Evolutionary conservation across 768 basidiomycete species (phyloP).

Genomic region (Cubamyces sp.): DNA sequence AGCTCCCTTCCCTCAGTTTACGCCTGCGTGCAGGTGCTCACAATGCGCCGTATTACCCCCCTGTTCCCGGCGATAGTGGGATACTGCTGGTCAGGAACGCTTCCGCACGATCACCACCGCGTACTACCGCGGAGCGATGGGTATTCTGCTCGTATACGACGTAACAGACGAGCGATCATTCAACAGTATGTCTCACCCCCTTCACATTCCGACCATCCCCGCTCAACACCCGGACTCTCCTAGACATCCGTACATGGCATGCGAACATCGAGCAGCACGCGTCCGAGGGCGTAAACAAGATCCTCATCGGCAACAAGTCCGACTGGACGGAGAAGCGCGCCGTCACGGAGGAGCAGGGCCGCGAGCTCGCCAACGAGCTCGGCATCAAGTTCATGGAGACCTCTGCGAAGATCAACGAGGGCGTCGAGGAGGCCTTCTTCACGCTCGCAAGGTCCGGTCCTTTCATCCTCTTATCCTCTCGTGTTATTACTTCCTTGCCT

Average conservation of each 20-base stretch:
- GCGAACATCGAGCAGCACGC: slow-evolving; percentile 98
- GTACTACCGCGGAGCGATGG: slow-evolving; percentile 99
- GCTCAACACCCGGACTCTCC: background rate
- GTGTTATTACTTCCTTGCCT: too few species aligned
- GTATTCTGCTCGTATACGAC: slow-evolving; percentile 97
- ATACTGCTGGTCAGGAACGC: slow-evolving; percentile 98
- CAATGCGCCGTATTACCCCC: background rate
- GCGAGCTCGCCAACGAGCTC: slow-evolving; percentile 88
- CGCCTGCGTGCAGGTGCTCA: background rate
- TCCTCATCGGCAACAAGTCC: slow-evolving; percentile 98
- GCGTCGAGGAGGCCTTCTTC: slow-evolving; percentile 99
- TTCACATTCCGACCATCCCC: background rate
- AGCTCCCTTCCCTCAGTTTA: background rate
- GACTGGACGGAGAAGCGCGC: slow-evolving; percentile 97
- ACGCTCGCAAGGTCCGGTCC: slow-evolving; percentile 83
- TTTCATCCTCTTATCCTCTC: background rate
- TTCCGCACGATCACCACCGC: slow-evolving; percentile 99
- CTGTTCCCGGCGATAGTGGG: slow-evolving; percentile 67
- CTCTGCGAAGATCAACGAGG: slow-evolving; percentile 94
- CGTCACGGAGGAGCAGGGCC: slow-evolving; percentile 90
- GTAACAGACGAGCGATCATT: slow-evolving; percentile 95
- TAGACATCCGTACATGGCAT: slow-evolving; percentile 99
- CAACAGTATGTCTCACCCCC: slow-evolving; percentile 69
- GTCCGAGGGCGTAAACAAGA: slow-evolving; percentile 98
- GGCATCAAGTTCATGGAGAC: slow-evolving; percentile 99